Conservation (phyloP, 2,329 filamentous ascomycete species). For the Bipolaris oryzae region DNA sequence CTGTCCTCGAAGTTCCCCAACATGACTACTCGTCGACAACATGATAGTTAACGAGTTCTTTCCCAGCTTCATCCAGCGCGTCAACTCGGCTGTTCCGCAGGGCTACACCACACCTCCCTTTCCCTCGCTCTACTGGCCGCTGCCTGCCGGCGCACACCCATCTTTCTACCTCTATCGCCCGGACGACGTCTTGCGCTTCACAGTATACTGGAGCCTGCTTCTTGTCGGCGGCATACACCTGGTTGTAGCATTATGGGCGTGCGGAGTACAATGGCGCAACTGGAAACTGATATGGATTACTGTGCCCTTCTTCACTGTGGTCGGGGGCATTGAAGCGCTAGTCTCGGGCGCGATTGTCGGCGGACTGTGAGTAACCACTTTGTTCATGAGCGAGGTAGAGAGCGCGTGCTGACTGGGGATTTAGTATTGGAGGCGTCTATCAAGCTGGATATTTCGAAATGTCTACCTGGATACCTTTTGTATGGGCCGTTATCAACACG, state of each 20-base stretch:
- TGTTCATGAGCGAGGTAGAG: neutral
- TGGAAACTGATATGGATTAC: constrained; percentile 70
- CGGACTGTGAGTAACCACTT: constrained; percentile 66
- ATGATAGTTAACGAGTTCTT: constrained; percentile 12
- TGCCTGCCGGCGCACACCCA: constrained; percentile 62
- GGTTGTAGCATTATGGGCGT: constrained; percentile 71
- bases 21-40: neutral
- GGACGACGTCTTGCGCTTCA: constrained; percentile 84
- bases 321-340: constrained; percentile 77
- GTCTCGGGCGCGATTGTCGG: constrained; percentile 83
- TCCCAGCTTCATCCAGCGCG: constrained; percentile 53
- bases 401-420: constrained; percentile 8
- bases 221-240: constrained; percentile 78
- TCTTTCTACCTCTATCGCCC: constrained; percentile 73
- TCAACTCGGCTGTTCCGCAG: constrained; percentile 56
- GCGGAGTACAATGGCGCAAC: constrained; percentile 69
- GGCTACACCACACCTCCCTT: constrained; percentile 74
- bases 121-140: constrained; percentile 80
- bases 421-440: constrained; percentile 79
- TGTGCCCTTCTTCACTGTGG: constrained; percentile 71
- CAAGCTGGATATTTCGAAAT: constrained; percentile 82
- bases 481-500: constrained; percentile 86
- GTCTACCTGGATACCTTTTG: constrained; percentile 92
- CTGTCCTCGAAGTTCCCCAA: neutral
- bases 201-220: constrained; percentile 82